Conservation (phyloP, 2,329 filamentous ascomycete species). For the Endothia cerciana region DNA sequence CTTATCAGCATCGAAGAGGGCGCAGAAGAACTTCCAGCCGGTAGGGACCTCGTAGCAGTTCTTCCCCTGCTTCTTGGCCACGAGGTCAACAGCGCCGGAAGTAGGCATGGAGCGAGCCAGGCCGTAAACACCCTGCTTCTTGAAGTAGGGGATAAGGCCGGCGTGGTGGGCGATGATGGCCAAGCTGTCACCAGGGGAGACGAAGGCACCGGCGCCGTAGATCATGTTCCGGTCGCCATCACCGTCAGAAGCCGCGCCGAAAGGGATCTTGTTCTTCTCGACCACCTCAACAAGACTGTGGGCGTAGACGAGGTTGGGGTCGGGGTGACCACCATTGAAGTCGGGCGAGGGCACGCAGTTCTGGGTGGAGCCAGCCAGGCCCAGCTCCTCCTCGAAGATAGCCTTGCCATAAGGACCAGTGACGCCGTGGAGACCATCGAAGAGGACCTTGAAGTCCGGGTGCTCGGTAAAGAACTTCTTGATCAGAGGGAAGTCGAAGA, state of each 20-base stretch:
- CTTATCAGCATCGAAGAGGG: slow-evolving; percentile 91
- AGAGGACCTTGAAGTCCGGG: slow-evolving; percentile 93
- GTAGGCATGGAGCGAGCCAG: slow-evolving; percentile 98
- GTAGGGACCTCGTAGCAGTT: slow-evolving; percentile 96
- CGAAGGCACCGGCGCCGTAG: slow-evolving; percentile 94
- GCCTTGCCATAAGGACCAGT: slow-evolving; percentile 93
- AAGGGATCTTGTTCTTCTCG: slow-evolving; percentile 88
- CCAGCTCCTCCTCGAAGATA: slow-evolving; percentile 94
- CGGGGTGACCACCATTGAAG: slow-evolving; percentile 96
- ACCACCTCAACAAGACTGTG: slow-evolving; percentile 93
- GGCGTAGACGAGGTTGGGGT: slow-evolving; percentile 96
- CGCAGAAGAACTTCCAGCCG: slow-evolving; percentile 99
- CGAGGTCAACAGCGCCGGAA: slow-evolving; percentile 90
- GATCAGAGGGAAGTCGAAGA: slow-evolving; percentile 97
- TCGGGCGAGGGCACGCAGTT: slow-evolving; percentile 92
- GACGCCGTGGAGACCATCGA: slow-evolving; percentile 92
- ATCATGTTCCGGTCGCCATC: slow-evolving; percentile 99
- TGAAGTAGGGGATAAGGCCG: slow-evolving; percentile 96
- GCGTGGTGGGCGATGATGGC: slow-evolving; percentile 98
- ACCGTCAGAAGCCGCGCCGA: slow-evolving; percentile 94
- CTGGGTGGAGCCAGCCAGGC: slow-evolving; percentile 74
- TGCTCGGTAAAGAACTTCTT: slow-evolving; percentile 88
- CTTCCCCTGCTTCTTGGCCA: slow-evolving; percentile 91
- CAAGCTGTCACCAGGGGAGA: slow-evolving; percentile 94
- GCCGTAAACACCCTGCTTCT: slow-evolving; percentile 94